Conservation (phyloP, 2,329 filamentous ascomycete species). For the Spiromastix sp. region DNA sequence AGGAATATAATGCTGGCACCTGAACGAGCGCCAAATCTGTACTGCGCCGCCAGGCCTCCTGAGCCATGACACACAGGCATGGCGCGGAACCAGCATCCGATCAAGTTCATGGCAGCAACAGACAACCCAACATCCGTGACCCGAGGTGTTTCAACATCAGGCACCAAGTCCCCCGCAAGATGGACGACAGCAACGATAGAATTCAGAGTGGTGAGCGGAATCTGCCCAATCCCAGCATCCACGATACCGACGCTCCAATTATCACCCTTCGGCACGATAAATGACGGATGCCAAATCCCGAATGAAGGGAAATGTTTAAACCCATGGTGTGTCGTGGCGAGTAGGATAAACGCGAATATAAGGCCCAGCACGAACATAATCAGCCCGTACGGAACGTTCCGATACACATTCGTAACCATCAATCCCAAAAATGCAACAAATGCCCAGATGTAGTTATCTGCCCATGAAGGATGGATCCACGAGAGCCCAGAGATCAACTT, state of each 20-base stretch:
- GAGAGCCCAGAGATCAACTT: constrained; percentile 56
- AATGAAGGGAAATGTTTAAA: constrained; percentile 40
- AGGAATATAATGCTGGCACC: constrained; percentile 75
- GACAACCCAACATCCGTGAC: constrained; percentile 72
- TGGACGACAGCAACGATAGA: constrained; percentile 81
- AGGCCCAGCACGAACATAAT: constrained; percentile 60
- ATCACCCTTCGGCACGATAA: constrained; percentile 35
- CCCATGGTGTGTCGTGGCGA: constrained; percentile 5
- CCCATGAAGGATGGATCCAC: constrained; percentile 55
- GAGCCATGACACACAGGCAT: constrained; percentile 96
- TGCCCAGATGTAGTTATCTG: constrained; percentile 72
- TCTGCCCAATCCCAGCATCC: constrained; percentile 68
- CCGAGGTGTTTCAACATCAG: constrained; percentile 54
- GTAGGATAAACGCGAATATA: constrained; percentile 47
- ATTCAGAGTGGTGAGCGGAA: constrained; percentile 86
- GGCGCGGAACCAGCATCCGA: constrained; percentile 81
- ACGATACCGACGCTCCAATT: constrained; percentile 47
- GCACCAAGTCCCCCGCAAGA: constrained; percentile 66
- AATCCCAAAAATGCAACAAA: constrained; percentile 63
- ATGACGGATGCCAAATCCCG: constrained; percentile 49
- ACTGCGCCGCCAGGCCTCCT: constrained; percentile 81
- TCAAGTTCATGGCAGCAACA: constrained; percentile 72
- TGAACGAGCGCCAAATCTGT: constrained; percentile 81
- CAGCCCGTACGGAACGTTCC: constrained; percentile 68
- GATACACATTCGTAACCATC: constrained; percentile 53